Base-by-base conservation (phyloP, 352 stramenopile genomes). In the Globisporangium alternatum region DNA sequence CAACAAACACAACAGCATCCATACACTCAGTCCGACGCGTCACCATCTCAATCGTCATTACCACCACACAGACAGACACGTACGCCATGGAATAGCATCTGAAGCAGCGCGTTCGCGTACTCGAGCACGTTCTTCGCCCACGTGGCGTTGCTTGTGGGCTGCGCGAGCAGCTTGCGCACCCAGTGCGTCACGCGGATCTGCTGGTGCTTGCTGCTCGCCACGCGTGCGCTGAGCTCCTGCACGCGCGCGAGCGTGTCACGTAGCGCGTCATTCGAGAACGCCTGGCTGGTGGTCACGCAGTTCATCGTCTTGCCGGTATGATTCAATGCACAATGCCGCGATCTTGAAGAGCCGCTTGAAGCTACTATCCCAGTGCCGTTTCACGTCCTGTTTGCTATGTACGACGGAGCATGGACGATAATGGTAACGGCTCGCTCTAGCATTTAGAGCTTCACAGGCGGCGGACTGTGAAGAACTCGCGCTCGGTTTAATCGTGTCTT, bases 121-220 rank as follows among this genome's bases (percentile, higher is more conserved):
- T 84, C 74, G 13, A 71, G 49, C 10, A 90, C 80, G 30, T 79
- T 87, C 54, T 85, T 86, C 10, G 76, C 57, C 83, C 80, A 90
- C n/a, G 74, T 69, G 5, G 69, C 52, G 49, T 88, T 90, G 13
- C 74, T 71, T 7, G 76, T 77, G 8, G 80, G 72, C 65, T 90
- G 79, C 31, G 77, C 72, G 7, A 76, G 72, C 25, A 90, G 74
- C 59, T 86, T 88, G 3, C 67, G 66, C 43, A 89, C 59, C 79
- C 80, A 91, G 56, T 86, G 79, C 13, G 49, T 71, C 56, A 90
- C 60, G 47, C 81, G 80, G 60, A 90, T 87, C 25, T 81, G 76
- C 68, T 88, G 70, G 64, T 90, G 79, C n/a, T 84, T 85, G 56
- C 60, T 73, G 19, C 62, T 56, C 22, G 17, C 45, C 8, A 56